phyloP scores from a whole-genome alignment of 208 protist genomes.

The Crithidia thermophila region DNA sequence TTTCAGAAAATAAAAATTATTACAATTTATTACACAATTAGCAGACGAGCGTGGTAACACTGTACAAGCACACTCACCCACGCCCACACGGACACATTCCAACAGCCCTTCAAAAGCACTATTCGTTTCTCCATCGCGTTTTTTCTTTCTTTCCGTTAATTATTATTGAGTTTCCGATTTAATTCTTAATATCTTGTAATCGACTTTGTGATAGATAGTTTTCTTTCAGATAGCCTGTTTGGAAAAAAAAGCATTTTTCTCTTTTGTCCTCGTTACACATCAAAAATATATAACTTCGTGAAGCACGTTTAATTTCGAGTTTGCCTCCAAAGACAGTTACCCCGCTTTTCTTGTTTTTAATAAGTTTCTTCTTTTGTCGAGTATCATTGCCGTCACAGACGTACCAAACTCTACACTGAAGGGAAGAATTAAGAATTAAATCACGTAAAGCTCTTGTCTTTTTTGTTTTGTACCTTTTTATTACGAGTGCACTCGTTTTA shows the following conservation, averaged over 20 bases:
- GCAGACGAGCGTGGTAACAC: neutral
- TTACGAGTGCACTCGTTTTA: no score
- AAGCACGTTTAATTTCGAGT: no score
- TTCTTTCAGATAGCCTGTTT: neutral
- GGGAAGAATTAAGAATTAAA: no score
- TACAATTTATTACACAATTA: no score
- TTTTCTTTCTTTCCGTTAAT: neutral
- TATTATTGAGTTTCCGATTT: neutral
- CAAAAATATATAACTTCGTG: constrained; percentile 14
- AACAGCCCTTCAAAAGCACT: constrained; percentile 12
- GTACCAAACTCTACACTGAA: neutral
- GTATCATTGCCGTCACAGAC: no score
- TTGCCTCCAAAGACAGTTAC: no score
- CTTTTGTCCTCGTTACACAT: neutral
- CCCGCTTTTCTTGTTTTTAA: no score
- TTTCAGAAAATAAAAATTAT: no score
- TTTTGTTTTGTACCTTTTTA: no score
- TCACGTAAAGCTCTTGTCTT: no score
- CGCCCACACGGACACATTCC: neutral
- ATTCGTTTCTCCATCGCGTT: no score
- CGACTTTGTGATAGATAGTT: neutral
- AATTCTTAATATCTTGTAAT: neutral
- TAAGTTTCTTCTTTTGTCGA: no score
- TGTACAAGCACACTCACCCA: neutral
- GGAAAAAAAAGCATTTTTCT: constrained; percentile 2